Evolutionary conservation across 1,284 basidiomycete species (phyloP).

Genomic region (Ceratobasidium sp.): DNA sequence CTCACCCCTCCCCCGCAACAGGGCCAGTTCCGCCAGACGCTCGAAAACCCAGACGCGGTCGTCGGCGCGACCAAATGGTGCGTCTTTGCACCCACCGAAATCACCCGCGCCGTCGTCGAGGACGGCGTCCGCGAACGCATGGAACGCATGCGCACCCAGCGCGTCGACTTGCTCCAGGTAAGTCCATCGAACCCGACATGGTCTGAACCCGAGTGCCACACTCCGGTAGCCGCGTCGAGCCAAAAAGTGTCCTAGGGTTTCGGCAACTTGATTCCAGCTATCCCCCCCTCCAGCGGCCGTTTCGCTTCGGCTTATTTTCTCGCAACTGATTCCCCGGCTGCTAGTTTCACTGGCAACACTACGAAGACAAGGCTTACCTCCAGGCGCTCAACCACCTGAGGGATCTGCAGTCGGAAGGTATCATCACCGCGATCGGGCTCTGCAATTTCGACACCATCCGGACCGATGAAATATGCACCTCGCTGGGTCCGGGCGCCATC

Average conservation of each 20-base stretch:
- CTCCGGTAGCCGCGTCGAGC: too few relatives aligned
- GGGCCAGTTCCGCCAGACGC: constrained; percentile 69
- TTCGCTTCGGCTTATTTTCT: background rate
- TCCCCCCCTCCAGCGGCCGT: background rate
- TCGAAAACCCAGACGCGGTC: constrained; percentile 55
- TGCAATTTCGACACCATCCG: constrained; percentile 80
- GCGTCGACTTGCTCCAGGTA: constrained; percentile 76
- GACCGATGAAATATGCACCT: constrained; percentile 79
- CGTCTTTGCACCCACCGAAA: constrained; percentile 66
- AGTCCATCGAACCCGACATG: constrained; percentile 4
- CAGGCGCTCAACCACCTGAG: constrained; percentile 64
- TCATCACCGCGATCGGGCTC: constrained; percentile 71
- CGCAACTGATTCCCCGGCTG: background rate
- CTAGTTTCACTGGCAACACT: constrained; percentile 84
- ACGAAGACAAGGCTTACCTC: constrained; percentile 72
- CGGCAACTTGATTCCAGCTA: background rate
- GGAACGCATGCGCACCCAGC: constrained; percentile 57
- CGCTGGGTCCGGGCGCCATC: constrained; percentile 68
- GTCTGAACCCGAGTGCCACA: too few relatives aligned
- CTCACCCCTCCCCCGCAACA: constrained; percentile 46
- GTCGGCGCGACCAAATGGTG: constrained; percentile 84
- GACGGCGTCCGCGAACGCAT: constrained; percentile 74
- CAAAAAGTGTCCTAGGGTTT: background rate
- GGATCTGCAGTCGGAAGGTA: constrained; percentile 65
- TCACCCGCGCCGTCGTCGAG: constrained; percentile 64